Evolutionary conservation across 108 stramenopile species (phyloP), one percentile per base, ranked within the genome.

Genomic region (Stephanodiscus triporus): DNA sequence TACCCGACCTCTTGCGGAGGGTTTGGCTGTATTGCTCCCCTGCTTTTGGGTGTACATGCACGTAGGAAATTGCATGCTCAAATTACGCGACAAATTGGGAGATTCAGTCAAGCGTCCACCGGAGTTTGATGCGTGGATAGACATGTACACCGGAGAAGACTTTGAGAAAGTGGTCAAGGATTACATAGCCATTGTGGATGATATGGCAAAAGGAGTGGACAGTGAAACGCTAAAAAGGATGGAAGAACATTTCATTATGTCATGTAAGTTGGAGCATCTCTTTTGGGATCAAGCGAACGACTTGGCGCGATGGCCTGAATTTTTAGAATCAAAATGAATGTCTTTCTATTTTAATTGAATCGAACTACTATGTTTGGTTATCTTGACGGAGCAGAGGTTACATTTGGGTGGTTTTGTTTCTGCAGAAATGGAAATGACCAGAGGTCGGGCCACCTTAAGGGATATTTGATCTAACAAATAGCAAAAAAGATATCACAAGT

Each of bases 41-140:
- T 96, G 95, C 63, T 93, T 92, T 70, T 96, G 95, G 94, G 91
- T 93, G 0, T 96, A 93, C 66, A 85, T 88, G 88, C 89, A 93
- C 72, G 91, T 96, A 8, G 95, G 95, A 8, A 85, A 93, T 45
- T 78, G 82, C 63, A 96, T 93, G 92, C 82, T 93, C 0, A 68
- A 84, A 68, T 68, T 91, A 36, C 83, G 95, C 55, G 84, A 89
- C 29, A 76, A 91, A 34, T 55, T 92, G 24, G 89, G 85, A 17
- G 76, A 88, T 66, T 77, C 74, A 49, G 78, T 80, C 3, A 75
- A 71, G 37, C 76, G 91, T n/a, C 70, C 73, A 8, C 82, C 88
- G 2, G 85, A 87, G 68, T 93, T 85, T 72, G 92, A 95, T 82
- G 89, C 89, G 10, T 95, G 94, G 94, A 95, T 95, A 74, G 91